Conservation (phyloP, 768 basidiomycete species). For the Russula compacta region DNA sequence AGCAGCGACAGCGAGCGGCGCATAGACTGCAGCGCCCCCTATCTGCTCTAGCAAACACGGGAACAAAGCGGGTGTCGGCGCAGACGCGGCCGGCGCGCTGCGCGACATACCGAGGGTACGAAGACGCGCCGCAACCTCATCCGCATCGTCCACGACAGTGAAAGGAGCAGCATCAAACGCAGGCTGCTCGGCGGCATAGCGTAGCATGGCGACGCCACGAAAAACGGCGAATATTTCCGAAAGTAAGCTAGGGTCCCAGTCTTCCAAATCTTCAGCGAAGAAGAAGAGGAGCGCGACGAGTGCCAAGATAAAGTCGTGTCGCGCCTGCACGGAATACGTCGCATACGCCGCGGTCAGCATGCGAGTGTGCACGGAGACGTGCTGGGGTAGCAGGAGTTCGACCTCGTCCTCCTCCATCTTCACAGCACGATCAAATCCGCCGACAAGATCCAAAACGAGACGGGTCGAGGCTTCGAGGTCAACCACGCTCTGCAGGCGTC, state of each 20-base stretch:
- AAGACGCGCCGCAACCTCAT: constrained; percentile 56
- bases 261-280: constrained; percentile 50
- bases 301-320: constrained; percentile 66
- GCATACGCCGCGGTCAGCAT: constrained; percentile 57
- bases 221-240: constrained; percentile 74
- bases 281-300: constrained; percentile 64
- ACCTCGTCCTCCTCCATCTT: constrained; percentile 72
- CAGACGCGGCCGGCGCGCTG: not conserved
- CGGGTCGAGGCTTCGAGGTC: constrained; percentile 49
- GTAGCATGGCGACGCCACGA: constrained; percentile 67
- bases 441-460: constrained; percentile 58
- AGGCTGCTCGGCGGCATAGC: constrained; percentile 50
- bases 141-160: constrained; percentile 28
- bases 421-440: constrained; percentile 56
- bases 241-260: constrained; percentile 56
- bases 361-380: constrained; percentile 52
- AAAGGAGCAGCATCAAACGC: constrained; percentile 32
- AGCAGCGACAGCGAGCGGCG: constrained; percentile 47
- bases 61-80: constrained; percentile 46
- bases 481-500: constrained; percentile 47
- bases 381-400: constrained; percentile 41
- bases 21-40: constrained; percentile 28
- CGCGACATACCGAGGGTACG: constrained; percentile 66
- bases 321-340: constrained; percentile 51
- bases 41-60: constrained; percentile 52